Conservation (phyloP, 2,329 filamentous ascomycete genomes). For the Macrophomina tecta region DNA sequence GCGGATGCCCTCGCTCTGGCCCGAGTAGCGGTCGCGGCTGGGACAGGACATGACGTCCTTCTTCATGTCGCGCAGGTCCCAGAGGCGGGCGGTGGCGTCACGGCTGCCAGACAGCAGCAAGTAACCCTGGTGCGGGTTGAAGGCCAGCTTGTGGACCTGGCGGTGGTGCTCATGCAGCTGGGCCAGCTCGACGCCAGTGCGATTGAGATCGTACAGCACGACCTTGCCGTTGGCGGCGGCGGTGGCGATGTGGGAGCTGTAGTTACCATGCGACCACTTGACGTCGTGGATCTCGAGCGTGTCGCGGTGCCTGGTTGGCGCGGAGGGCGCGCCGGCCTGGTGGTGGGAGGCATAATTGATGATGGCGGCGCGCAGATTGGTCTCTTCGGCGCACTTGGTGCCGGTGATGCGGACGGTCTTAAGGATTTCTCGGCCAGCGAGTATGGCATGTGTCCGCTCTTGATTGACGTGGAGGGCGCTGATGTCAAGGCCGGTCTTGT, state of each 20-base stretch:
- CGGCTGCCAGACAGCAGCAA: slow-evolving; percentile 69
- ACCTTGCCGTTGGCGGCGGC: slow-evolving; percentile 70
- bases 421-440: slow-evolving; percentile 70
- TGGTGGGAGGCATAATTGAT: slow-evolving; percentile 61
- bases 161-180: slow-evolving; percentile 69
- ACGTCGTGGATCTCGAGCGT: slow-evolving; percentile 69
- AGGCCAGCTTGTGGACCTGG: slow-evolving; percentile 69
- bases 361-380: slow-evolving; percentile 67
- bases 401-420: slow-evolving; percentile 67
- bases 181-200: slow-evolving; percentile 64
- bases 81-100: slow-evolving; percentile 67
- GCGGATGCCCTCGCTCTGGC: slow-evolving; percentile 66
- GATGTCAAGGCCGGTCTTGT: slow-evolving; percentile 70
- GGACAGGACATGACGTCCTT: slow-evolving; percentile 58
- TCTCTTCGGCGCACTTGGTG: slow-evolving; percentile 64
- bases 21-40: slow-evolving; percentile 61
- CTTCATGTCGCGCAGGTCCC: slow-evolving; percentile 65
- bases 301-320: slow-evolving; percentile 60
- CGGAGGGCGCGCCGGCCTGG: slow-evolving; percentile 49
- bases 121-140: slow-evolving; percentile 67
- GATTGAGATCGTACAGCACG: slow-evolving; percentile 68
- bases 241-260: slow-evolving; percentile 66
- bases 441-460: slow-evolving; percentile 66
- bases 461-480: slow-evolving; percentile 68
- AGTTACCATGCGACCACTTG: slow-evolving; percentile 70